Percentiles rank a stretch among this genome's conserved stretches.
Conservation (phyloP, 2,329 filamentous ascomycete genomes). For the Sporothrix globosa region DNA sequence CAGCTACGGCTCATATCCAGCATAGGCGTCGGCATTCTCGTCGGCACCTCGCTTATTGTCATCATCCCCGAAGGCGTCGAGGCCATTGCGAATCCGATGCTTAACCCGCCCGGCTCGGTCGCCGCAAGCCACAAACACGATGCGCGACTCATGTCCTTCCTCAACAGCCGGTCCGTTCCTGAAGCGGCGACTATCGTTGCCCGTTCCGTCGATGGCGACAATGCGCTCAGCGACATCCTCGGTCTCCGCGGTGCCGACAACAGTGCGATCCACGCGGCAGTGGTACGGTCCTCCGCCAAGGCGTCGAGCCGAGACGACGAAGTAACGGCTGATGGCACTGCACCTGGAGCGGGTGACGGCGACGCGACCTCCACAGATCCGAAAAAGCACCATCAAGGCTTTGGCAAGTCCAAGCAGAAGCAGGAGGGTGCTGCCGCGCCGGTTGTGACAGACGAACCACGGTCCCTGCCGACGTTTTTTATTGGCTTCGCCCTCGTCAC, state of each 20-base stretch:
- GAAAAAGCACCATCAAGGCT: conserved; percentile 1
- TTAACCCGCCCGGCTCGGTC: conserved; percentile 20
- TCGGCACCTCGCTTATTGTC: conserved; percentile 92
- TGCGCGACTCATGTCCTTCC: conserved; percentile 1
- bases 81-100: conserved; percentile 69
- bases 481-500: conserved; percentile 84
- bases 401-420: conserved; percentile 35
- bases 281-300: background rate
- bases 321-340: background rate
- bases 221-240: background rate
- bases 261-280: background rate
- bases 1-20: conserved; percentile 89
- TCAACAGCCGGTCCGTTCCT: background rate
- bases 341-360: background rate
- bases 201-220: background rate
- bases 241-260: background rate
- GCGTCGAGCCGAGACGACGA: background rate
- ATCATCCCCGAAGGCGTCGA: conserved; percentile 98
- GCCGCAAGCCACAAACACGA: conserved; percentile 8
- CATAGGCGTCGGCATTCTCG: conserved; percentile 88
- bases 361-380: background rate
- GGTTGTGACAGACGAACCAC: conserved; percentile 38
- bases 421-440: conserved; percentile 40
- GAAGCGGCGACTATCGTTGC: background rate
- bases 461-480: conserved; percentile 65